Evolutionary conservation across 2,329 filamentous ascomycete species (phyloP), one percentile per base, ranked within the genome.

Genomic region (Paecilomyces niveus): DNA sequence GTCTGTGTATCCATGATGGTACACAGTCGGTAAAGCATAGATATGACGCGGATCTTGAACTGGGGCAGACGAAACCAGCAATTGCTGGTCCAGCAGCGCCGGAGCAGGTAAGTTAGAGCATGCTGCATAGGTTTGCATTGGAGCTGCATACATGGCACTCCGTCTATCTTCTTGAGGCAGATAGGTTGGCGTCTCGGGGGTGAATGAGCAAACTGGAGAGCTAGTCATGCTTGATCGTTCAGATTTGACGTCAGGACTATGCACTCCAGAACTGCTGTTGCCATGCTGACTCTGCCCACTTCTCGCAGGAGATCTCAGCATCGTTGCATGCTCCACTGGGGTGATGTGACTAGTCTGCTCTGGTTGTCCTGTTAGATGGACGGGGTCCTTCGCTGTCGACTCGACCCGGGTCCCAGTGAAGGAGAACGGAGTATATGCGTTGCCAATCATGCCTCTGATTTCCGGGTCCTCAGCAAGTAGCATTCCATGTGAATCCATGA

Each of bases 401-500:
- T 8, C 15, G 15, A 45, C 8, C 39, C 13, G 15, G 15, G 39
- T 18, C 39, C 18, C 39, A 7, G 39, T 6, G 15, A n/a, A 45
- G n/a, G 39, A n/a, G 9, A 45, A 45, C 2, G 39, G 39, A 52
- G 50, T 26, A 29, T 29, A 52, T n/a, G 10, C 50, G 21, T 52
- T 52, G 50, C 50, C 21, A n/a, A 24, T 8, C 50, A n/a, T 52
- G 6, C 21, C 50, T 29, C 50, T 52, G 21, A 55, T 55, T 39
- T 55, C 59, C 18, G 54, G 26, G 29, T 63, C 64, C 53, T 62
- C 45, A 33, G 65, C 58, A 56, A 64, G 54, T 49, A 63, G 61
- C 31, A 67, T 59, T 55, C 63, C 58, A 24, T 60, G 59, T 10
- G 60, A 62, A n/a, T 63, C 59, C 62, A 66, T 65, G 11, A 54